A percentile compares a stretch with the other conserved stretches of the same genome.
These are phyloP conservation scores for Pochonia chlamydosporia DNA, from an alignment of 2,329 filamentous ascomycete genomes.

Conservation along the genomic window DNA sequence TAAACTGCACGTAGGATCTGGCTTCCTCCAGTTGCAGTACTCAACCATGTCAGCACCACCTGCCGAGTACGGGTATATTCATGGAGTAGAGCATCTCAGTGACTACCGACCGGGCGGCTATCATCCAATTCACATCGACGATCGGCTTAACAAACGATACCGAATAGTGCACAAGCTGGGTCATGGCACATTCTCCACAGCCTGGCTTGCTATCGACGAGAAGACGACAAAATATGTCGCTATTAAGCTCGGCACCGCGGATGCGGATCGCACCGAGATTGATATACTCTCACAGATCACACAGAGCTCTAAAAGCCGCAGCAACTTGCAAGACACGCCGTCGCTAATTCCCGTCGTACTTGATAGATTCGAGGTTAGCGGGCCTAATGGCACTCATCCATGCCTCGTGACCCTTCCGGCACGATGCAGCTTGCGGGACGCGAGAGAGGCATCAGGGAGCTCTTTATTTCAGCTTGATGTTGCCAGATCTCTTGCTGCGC, in stretches of 20 bases:
- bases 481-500: conserved; percentile 20
- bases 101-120: conserved; percentile 20
- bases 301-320: not conserved
- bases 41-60: not conserved
- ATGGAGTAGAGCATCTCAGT: conserved; percentile 17
- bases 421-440: conserved; percentile 18
- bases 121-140: conserved; percentile 34
- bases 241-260: conserved; percentile 25
- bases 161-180: conserved; percentile 35
- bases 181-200: conserved; percentile 35
- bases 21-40: conserved; percentile 1
- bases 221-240: conserved; percentile 21
- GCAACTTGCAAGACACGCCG: not conserved
- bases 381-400: conserved; percentile 23
- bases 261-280: conserved; percentile 15
- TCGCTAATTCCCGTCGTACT: conserved; percentile 14
- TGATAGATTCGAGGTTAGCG: conserved; percentile 18
- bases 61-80: conserved; percentile 12
- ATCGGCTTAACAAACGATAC: conserved; percentile 32
- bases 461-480: conserved; percentile 19
- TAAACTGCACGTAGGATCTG: not conserved
- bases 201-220: conserved; percentile 35
- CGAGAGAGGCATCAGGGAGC: conserved; percentile 11
- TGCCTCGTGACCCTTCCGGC: conserved; percentile 20
- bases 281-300: conserved; percentile 16